phyloP scores from a whole-genome alignment of 371 early-diverging fungal genomes.

The Mortierella sp. region DNA sequence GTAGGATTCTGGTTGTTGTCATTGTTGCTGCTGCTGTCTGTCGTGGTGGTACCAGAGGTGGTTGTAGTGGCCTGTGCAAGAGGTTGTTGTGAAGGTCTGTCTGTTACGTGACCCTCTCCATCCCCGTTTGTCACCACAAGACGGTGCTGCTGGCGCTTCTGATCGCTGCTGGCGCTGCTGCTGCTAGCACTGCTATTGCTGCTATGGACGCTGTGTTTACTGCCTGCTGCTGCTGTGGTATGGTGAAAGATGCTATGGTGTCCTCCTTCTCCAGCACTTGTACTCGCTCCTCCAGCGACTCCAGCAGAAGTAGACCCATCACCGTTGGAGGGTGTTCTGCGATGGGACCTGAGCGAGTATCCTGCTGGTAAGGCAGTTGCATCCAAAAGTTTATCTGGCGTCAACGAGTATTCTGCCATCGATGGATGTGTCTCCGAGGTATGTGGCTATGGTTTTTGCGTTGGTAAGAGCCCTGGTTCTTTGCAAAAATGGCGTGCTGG shows the following conservation, averaged over 20 bases:
- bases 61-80: neutral
- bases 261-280: conserved; percentile 11
- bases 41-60: neutral
- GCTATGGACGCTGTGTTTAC: neutral
- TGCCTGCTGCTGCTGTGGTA: neutral
- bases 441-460: too few species aligned
- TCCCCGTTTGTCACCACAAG: neutral
- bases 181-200: neutral
- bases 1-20: neutral
- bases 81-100: neutral
- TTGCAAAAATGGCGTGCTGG: too few species aligned
- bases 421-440: too few species aligned
- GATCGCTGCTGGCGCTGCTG: neutral
- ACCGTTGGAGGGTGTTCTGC: conserved; percentile 6
- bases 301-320: neutral
- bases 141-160: neutral
- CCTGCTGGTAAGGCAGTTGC: neutral
- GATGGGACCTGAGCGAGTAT: conserved; percentile 5
- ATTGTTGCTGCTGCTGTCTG: neutral
- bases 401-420: too few species aligned
- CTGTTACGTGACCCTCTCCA: neutral
- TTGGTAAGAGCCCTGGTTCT: too few species aligned
- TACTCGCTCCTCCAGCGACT: neutral
- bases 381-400: neutral
- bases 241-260: neutral